Conservation (phyloP, 306 rosid species). For the Cicer yamashitae region DNA sequence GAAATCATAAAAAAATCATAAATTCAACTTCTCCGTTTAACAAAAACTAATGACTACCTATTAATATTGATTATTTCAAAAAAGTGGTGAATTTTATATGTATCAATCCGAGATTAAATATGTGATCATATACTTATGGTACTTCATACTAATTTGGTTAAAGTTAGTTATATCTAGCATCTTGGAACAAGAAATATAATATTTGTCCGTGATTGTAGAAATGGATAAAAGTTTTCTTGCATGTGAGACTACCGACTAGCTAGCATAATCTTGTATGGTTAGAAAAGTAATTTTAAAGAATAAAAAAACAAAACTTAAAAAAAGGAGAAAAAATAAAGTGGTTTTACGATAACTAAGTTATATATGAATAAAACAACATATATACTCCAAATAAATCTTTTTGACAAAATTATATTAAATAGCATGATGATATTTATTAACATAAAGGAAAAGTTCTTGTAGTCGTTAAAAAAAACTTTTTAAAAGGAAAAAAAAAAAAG, state of each 20-base stretch:
- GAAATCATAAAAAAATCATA: too few species aligned
- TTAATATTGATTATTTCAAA: too few species aligned
- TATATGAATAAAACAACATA: conserved; percentile 34
- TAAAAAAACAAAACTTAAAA: not conserved
- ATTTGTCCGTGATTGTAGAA: not conserved
- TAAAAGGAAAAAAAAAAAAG: conserved; percentile 36
- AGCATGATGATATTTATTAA: conserved; percentile 14
- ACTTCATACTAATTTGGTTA: not conserved
- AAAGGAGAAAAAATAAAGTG: not conserved
- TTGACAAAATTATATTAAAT: conserved; percentile 37
- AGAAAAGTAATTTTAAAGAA: conserved; percentile 33
- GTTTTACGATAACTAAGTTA: conserved; percentile 8
- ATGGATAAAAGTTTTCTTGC: not conserved
- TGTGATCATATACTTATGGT: too few species aligned
- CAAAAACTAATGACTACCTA: too few species aligned
- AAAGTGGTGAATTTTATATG: too few species aligned
- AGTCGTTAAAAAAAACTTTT: conserved; percentile 45
- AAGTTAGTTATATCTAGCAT: not conserved
- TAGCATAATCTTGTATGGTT: not conserved
- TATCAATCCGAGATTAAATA: too few species aligned
- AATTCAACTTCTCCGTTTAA: too few species aligned
- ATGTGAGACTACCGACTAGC: not conserved
- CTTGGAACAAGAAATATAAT: conserved; percentile 24
- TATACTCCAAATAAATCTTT: conserved; percentile 27
- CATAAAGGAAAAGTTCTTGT: conserved; percentile 39